Evolutionary conservation across 1,139 yeast genomes (phyloP).

Genomic region (Candida sanyaensis): DNA sequence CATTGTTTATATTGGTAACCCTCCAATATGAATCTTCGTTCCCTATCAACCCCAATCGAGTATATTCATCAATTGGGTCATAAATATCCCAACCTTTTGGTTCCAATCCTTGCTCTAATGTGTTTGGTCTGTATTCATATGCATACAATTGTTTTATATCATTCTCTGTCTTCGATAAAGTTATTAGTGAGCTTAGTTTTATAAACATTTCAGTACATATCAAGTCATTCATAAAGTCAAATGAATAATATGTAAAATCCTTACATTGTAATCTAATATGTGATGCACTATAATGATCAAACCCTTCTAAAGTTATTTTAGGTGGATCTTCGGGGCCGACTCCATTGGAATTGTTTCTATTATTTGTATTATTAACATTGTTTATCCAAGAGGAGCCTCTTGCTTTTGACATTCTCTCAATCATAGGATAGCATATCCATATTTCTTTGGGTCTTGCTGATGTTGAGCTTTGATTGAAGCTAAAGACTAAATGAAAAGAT

Average conservation of each 20-base stretch:
- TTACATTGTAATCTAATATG: slow-evolving; percentile 73
- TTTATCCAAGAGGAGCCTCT: slow-evolving; percentile 49
- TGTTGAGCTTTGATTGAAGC: slow-evolving; percentile 28
- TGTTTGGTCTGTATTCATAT: slow-evolving; percentile 49
- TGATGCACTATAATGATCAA: slow-evolving; percentile 51
- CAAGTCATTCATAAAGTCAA: slow-evolving; percentile 65
- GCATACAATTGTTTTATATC: slow-evolving; percentile 49
- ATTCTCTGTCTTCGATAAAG: slow-evolving; percentile 32
- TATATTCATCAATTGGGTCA: slow-evolving; percentile 63
- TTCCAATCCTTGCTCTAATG: slow-evolving; percentile 61
- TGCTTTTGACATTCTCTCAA: slow-evolving; percentile 64
- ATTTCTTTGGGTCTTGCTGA: slow-evolving; percentile 56
- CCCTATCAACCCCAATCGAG: slow-evolving; percentile 55
- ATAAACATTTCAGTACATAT: slow-evolving; percentile 73
- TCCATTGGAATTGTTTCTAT: slow-evolving; percentile 2
- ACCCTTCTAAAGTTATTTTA: slow-evolving; percentile 12
- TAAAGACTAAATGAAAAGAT: slow-evolving; percentile 84
- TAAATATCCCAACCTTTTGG: slow-evolving; percentile 75
- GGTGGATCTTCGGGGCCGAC: slow-evolving; percentile 11
- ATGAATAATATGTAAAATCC: slow-evolving; percentile 83
- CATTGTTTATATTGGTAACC: slow-evolving; percentile 59
- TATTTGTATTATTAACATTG: slow-evolving; percentile 11
- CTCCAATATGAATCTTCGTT: slow-evolving; percentile 58
- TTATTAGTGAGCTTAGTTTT: slow-evolving; percentile 65
- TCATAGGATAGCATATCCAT: slow-evolving; percentile 93